Percentiles rank a stretch among this genome's conserved stretches.
These are phyloP conservation scores for Urostyla sp. DNA, from an alignment of 73 alveolate species.

Conservation along the genomic window DNA sequence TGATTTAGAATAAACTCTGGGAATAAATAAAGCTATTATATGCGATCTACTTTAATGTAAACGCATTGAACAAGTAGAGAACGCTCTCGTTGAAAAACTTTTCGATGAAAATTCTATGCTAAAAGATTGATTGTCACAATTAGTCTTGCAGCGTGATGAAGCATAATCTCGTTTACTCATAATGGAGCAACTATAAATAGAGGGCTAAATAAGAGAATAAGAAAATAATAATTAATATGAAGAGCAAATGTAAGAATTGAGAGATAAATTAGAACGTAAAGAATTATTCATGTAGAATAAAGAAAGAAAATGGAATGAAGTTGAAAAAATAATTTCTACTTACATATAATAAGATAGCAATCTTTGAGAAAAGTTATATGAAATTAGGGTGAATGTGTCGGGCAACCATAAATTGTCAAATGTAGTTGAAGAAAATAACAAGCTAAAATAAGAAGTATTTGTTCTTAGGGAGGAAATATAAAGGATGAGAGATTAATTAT, in stretches of 20 bases:
- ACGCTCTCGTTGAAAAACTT: slow-evolving; percentile 23
- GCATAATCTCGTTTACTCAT: slow-evolving; percentile 15
- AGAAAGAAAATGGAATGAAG: slow-evolving; percentile 52
- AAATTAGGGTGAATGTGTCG: slow-evolving; percentile 23
- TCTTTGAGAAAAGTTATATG: slow-evolving; percentile 45
- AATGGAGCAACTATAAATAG: background rate
- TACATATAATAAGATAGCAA: slow-evolving; percentile 41
- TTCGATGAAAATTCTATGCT: slow-evolving; percentile 25
- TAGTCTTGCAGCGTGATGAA: slow-evolving; percentile 24
- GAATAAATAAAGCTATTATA: slow-evolving; percentile 33
- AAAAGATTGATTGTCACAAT: background rate
- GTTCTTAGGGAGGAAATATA: too few species aligned
- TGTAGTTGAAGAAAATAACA: slow-evolving; percentile 62
- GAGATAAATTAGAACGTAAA: slow-evolving; percentile 56
- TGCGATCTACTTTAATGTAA: slow-evolving; percentile 49
- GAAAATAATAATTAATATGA: slow-evolving; percentile 40
- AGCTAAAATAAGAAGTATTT: slow-evolving; percentile 28
- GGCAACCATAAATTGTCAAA: slow-evolving; percentile 34
- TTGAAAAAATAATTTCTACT: slow-evolving; percentile 37
- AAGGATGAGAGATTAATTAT: too few species aligned
- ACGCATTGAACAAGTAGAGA: slow-evolving; percentile 20
- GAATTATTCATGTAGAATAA: slow-evolving; percentile 56
- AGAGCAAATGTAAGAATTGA: slow-evolving; percentile 36
- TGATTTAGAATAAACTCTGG: slow-evolving; percentile 27
- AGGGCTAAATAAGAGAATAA: slow-evolving; percentile 23